Percentiles rank a stretch among this genome's conserved stretches.
phyloP scores from a whole-genome alignment of 192 early-diverging fungal genomes.

The Paraglomus brasilianum region DNA sequence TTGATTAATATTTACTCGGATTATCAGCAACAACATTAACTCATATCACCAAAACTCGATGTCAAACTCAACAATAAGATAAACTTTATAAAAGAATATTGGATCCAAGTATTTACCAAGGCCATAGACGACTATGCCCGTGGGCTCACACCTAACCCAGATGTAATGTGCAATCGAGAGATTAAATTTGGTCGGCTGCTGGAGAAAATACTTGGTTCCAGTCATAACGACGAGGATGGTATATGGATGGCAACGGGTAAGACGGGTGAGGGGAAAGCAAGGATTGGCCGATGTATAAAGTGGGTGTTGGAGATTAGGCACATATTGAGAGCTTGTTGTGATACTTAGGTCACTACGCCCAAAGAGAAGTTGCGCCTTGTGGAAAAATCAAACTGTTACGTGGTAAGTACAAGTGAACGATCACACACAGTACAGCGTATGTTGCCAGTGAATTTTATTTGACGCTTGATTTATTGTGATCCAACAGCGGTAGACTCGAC shows the following conservation, averaged over 20 bases:
- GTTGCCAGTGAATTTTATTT: not conserved
- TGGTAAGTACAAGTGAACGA: slow-evolving; percentile 29
- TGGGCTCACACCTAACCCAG: slow-evolving; percentile 89
- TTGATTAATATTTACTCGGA: too few species aligned
- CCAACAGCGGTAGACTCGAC: slow-evolving; percentile 54
- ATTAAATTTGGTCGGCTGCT: slow-evolving; percentile 94
- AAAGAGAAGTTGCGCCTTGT: slow-evolving; percentile 33
- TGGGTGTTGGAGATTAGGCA: too few species aligned
- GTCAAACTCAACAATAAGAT: slow-evolving; percentile 38
- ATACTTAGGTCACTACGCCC: slow-evolving; percentile 55
- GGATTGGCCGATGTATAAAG: not conserved
- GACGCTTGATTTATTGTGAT: not conserved
- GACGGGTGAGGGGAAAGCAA: not conserved
- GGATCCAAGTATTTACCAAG: slow-evolving; percentile 83
- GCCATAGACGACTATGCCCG: slow-evolving; percentile 69
- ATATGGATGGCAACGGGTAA: slow-evolving; percentile 42
- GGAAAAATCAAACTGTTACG: slow-evolving; percentile 38
- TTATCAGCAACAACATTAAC: too few species aligned
- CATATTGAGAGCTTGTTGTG: too few species aligned
- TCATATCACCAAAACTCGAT: too few species aligned
- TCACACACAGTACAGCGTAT: not conserved
- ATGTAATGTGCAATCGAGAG: slow-evolving; percentile 83
- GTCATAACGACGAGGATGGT: not conserved
- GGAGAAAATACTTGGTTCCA: slow-evolving; percentile 46
- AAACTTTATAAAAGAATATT: slow-evolving; percentile 87